Evolutionary conservation across 169 alveolate genomes (phyloP).

Genomic region (Babesia bigemina): DNA sequence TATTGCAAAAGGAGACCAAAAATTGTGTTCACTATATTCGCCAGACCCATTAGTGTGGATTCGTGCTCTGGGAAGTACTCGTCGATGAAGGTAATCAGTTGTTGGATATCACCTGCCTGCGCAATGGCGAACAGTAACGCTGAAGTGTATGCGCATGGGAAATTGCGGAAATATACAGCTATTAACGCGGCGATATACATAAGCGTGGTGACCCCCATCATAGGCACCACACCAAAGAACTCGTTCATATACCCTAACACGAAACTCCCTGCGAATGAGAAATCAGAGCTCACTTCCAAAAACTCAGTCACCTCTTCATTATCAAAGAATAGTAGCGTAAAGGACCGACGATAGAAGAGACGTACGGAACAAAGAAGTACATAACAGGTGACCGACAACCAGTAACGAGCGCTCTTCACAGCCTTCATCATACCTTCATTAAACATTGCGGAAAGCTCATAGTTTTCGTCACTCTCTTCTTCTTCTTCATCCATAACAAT

Average conservation of each 20-base stretch:
- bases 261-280: conserved; percentile 40
- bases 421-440: conserved; percentile 15
- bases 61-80: conserved; percentile 45
- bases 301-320: conserved; percentile 32
- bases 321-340: conserved; percentile 41
- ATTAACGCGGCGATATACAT: conserved; percentile 36
- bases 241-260: conserved; percentile 50
- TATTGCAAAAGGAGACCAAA: conserved; percentile 4
- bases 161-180: conserved; percentile 33
- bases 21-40: conserved; percentile 23
- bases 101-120: conserved; percentile 63
- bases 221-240: conserved; percentile 46
- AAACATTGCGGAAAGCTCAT: not conserved
- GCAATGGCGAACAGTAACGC: conserved; percentile 47
- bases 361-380: conserved; percentile 39
- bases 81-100: conserved; percentile 54
- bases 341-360: conserved; percentile 48
- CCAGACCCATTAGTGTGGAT: conserved; percentile 61
- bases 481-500: conserved; percentile 19
- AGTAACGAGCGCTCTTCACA: conserved; percentile 12
- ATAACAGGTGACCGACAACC: conserved; percentile 41
- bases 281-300: conserved; percentile 28
- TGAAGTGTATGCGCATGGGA: conserved; percentile 44
- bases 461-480: not conserved
- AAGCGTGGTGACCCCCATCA: conserved; percentile 22